Base-by-base conservation (phyloP, 2,329 filamentous ascomycete species). In the Cercospora sp. region DNA sequence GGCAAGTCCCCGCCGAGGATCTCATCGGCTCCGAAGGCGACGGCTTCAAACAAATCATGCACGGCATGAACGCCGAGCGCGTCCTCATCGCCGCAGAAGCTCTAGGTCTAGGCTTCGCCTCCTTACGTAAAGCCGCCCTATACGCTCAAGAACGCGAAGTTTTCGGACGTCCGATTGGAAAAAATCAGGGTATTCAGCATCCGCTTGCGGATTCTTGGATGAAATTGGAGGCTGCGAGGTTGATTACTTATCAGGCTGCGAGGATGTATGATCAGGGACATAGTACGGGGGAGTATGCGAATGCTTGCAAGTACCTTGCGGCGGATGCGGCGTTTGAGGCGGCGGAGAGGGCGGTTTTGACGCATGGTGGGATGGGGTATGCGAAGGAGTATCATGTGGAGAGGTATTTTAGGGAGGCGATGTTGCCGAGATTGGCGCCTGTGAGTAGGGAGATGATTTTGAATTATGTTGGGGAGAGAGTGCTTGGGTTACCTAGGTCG, bases 61-160 rank as follows among this genome's bases (percentile, higher is more conserved):
- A 92, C 73, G 90, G 91, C 2, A 92, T 93, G 89, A 93, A 93
- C 71, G 90, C 91, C 0, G 91, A 93, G 77, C 84, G 91, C 2
- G 92, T 90, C 75, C 84, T 93, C 0, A 81, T 93, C 87, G 9
- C 80, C 89, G 30, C 81, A 83, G 65, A 87, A 83, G 82, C 82
- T 2, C 71, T 84, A 1, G 82, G 82, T 0, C 75, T 83, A 0
- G 82, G 82, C 0, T 83, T 79, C 69, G 81, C 80, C 0, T 81
- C 82, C 1, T 71, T 84, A 2, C 73, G 81, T 5, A 76, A 77
- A 70, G 90, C 91, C 0, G 83, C 87, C 0, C 82, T 81, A 18
- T 93, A 93, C 72, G 90, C 90, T 0, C 82, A 84, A 62, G 88
- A 91, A 42, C 84, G 90, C 0, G 82, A 89, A 4, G 87, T 91